phyloP scores from a whole-genome alignment of 768 basidiomycete genomes.

The Lactifluus rugatus region DNA sequence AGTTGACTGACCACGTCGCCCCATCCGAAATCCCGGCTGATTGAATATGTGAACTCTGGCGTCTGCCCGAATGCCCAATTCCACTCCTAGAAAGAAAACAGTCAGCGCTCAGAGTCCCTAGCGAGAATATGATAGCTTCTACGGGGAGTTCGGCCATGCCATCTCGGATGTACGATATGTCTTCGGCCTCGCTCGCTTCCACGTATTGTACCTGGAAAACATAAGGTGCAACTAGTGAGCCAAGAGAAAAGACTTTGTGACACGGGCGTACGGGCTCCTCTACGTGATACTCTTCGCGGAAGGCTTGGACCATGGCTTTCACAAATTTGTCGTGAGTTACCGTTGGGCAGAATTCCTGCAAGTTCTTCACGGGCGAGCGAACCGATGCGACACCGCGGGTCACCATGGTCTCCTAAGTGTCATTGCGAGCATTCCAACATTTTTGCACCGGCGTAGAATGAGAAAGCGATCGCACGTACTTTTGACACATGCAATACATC shows the following conservation, averaged over 20 bases:
- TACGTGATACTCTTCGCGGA: constrained; percentile 46
- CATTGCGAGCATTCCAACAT: neutral
- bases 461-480: constrained; percentile 31
- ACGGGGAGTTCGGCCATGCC: constrained; percentile 72
- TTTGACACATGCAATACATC: constrained; percentile 58
- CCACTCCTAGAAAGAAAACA: constrained; percentile 54
- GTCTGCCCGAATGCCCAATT: constrained; percentile 91
- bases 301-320: constrained; percentile 56
- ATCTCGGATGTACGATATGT: constrained; percentile 49
- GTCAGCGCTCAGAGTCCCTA: neutral
- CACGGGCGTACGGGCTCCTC: constrained; percentile 26
- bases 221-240: neutral
- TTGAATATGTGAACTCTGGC: constrained; percentile 75
- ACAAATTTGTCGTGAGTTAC: constrained; percentile 66
- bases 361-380: constrained; percentile 84
- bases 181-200: constrained; percentile 34
- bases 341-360: constrained; percentile 41
- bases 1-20: constrained; percentile 32
- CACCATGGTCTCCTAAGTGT: constrained; percentile 56
- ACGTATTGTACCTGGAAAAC: constrained; percentile 18
- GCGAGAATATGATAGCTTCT: constrained; percentile 19
- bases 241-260: neutral
- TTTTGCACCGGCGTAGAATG: neutral
- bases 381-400: constrained; percentile 87
- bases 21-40: constrained; percentile 31